These are phyloP conservation scores for Didymella pinodella DNA, from an alignment of 2,329 filamentous ascomycete species.

Conservation along the genomic window DNA sequence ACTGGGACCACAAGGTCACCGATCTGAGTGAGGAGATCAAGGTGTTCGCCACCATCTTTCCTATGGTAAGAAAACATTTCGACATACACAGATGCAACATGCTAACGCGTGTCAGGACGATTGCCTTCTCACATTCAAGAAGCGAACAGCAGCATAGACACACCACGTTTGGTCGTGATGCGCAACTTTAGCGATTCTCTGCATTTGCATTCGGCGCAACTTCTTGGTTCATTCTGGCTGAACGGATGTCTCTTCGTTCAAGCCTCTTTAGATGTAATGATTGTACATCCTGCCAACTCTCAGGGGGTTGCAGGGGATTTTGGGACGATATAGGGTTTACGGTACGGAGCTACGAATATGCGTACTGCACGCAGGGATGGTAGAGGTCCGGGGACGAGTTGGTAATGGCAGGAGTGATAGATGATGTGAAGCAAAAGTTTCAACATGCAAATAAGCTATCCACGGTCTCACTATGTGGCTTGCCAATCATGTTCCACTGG, in stretches of 20 bases:
- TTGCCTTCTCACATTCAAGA: conserved; percentile 77
- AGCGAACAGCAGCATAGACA: conserved; percentile 38
- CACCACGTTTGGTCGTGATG: conserved; percentile 26
- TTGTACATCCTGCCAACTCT: conserved; percentile 30
- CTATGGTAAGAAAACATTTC: conserved; percentile 71
- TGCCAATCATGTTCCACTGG: neutral
- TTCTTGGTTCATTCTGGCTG: conserved; percentile 30
- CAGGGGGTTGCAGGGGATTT: conserved; percentile 22
- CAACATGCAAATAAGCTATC: conserved; percentile 19
- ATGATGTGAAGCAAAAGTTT: conserved; percentile 11
- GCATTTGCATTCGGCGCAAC: conserved; percentile 36
- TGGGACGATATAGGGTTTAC: conserved; percentile 25
- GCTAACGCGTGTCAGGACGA: conserved; percentile 68
- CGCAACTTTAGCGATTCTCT: conserved; percentile 35
- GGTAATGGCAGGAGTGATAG: conserved; percentile 20
- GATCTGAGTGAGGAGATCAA: conserved; percentile 90
- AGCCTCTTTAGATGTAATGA: conserved; percentile 41
- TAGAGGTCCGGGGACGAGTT: conserved; percentile 16
- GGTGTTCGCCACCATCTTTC: conserved; percentile 98
- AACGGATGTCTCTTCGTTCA: conserved; percentile 22
- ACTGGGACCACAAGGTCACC: conserved; percentile 91
- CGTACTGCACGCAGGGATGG: conserved; percentile 23
- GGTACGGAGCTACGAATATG: conserved; percentile 17
- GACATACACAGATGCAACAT: neutral
- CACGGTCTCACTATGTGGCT: conserved; percentile 8